Base-by-base conservation (phyloP, 2,329 filamentous ascomycete species). In the Mycosphaerella sp. region DNA sequence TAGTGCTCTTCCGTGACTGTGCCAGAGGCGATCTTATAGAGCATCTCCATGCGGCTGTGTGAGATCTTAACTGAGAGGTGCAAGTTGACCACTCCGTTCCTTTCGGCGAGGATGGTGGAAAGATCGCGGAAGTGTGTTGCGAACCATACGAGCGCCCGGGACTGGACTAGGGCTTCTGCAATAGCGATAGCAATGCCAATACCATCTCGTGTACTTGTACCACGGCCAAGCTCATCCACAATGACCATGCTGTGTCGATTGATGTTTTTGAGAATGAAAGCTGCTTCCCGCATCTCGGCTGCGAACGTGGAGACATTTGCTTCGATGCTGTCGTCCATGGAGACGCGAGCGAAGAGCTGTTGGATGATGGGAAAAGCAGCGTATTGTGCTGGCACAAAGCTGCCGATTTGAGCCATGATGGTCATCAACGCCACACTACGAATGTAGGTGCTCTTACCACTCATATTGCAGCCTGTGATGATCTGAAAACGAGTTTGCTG, bases 401-500 rank as follows among this genome's bases (percentile, higher is more conserved):
- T 87, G 2, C 91, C 92, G 48, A 96, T 84, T 65, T 98, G 93
- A 0, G 89, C 89, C 90, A 98, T 96, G 54, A 98, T 83, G 43
- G 87, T 83, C 66, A 95, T 82, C 32, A 98, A 74, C 0, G 92
- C 88, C 23, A 95, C 77, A 1, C 87, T 85, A 47, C 89, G 83
- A 58, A 97, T 95, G 66, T 96, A 97, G 0, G 91, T 98, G 59
- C 87, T 95, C 69, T 97, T 98, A 0, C 91, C 93, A 63, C 89
- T 95, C 93, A 98, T 98, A 64, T 98, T 98, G 69, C 89, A 95
- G 3, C 93, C 92, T 0, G 92, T 97, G 59, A 98, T 85, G 57
- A 97, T 86, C 61, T 97, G 91, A 64, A 96, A 95, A 1, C 91
- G 83, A 36, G 84, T 83, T 56, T 92, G 84, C 34, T 86, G 79